Evolutionary conservation across 2,329 filamentous ascomycete species (phyloP).

Genomic region (Microcyclospora pomicola): DNA sequence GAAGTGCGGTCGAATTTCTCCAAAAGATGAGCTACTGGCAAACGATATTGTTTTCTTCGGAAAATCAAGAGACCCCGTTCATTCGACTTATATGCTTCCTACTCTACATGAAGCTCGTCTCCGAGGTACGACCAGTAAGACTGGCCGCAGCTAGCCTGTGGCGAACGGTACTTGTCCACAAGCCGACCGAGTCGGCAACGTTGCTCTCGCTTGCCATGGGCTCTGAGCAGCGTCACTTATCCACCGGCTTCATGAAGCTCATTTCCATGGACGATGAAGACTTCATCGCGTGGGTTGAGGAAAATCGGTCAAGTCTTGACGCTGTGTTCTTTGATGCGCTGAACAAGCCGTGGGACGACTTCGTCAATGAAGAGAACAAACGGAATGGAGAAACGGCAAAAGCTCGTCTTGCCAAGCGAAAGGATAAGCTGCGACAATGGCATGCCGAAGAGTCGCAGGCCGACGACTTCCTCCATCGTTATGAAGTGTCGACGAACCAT

Average conservation of each 20-base stretch:
- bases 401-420: slow-evolving; percentile 56
- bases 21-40: slow-evolving; percentile 92
- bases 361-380: slow-evolving; percentile 68
- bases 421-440: slow-evolving; percentile 73
- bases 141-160: slow-evolving; percentile 69
- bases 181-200: slow-evolving; percentile 63
- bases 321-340: slow-evolving; percentile 68
- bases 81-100: slow-evolving; percentile 83
- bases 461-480: slow-evolving; percentile 62
- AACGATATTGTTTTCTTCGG: slow-evolving; percentile 66
- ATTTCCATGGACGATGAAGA: slow-evolving; percentile 79
- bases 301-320: slow-evolving; percentile 66
- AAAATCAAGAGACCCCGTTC: slow-evolving; percentile 66
- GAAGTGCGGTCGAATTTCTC: slow-evolving; percentile 57
- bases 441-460: slow-evolving; percentile 51
- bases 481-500: slow-evolving; percentile 72
- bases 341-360: slow-evolving; percentile 76
- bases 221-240: slow-evolving; percentile 56
- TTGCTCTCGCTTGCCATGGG: slow-evolving; percentile 61
- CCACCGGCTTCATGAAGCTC: slow-evolving; percentile 66
- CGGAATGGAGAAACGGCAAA: slow-evolving; percentile 64
- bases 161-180: slow-evolving; percentile 87
- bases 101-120: slow-evolving; percentile 77
- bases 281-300: slow-evolving; percentile 78
- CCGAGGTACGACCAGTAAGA: slow-evolving; percentile 52